Evolutionary conservation across 1,284 basidiomycete species (phyloP), one percentile per base, ranked within the genome.

Genomic region (Ceratobasidium theobromae): DNA sequence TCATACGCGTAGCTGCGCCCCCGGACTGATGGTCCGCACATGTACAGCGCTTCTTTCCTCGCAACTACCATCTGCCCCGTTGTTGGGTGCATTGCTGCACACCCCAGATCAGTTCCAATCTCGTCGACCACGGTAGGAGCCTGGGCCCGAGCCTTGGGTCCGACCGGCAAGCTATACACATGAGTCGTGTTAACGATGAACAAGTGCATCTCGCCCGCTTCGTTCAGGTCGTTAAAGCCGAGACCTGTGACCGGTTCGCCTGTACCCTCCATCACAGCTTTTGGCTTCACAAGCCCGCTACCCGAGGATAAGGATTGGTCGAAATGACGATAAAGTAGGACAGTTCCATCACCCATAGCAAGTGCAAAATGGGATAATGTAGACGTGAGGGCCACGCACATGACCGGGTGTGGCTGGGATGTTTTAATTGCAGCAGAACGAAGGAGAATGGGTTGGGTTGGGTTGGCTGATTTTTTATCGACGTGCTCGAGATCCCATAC

Each of bases 261-360:
- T 0, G 86, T 80, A 1, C 87, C 86, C 73, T 95, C 91, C 71
- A 92, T 88, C 5, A 94, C 80, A 1, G 86, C 82, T 38, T 89
- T 86, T 4, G 88, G 82, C 78, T 95, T 95, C 0, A 91, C 91
- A 14, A 95, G 77, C 0, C 79, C 72, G 0, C 82, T 82, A 18
- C 76, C 75, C 0, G 88, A 85, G 11, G 86, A 83, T 23, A 95
- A 81, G 0, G 92, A 93, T 74, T 96, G 93, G 73, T 95, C 88
- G 38, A 98, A 81, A 72, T 97, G 91, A 3, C 93, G 87, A 74
- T 95, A 95, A 18, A 98, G 81, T 4, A 98, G 82, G 4, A 98
- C 94, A 0, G 92, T 92, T n/a, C 96, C 96, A 73, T 98, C 95
- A 1, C 88, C 94, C 9, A 98, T 83, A 6, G 94, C 96, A 43